These are phyloP conservation scores for Sporormia fimetaria DNA, from an alignment of 495 filamentous ascomycete species.

Conservation along the genomic window DNA sequence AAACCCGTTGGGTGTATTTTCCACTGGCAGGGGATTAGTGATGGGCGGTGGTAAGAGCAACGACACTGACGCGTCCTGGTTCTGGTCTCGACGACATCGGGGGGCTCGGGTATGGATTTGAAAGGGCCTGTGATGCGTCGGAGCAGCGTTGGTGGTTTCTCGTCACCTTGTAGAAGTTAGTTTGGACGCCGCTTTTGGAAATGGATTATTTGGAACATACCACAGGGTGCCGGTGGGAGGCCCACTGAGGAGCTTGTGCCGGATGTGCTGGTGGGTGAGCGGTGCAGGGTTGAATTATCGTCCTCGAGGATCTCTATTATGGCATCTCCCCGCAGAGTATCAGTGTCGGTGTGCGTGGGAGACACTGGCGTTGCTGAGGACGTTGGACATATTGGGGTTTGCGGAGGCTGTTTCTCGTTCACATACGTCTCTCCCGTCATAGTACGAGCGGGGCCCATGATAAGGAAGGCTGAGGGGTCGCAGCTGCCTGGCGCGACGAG, in stretches of 20 bases:
- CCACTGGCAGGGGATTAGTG: conserved; percentile 22
- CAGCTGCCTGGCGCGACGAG: not conserved
- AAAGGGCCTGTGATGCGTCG: conserved; percentile 19
- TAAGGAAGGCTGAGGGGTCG: conserved; percentile 4
- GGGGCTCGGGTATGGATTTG: conserved; percentile 10
- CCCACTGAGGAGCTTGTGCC: too few species aligned
- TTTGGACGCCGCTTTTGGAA: conserved; percentile 5
- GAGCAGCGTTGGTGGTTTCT: conserved; percentile 10
- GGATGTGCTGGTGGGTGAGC: conserved; percentile 5
- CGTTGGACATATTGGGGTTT: conserved; percentile 10
- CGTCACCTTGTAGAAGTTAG: not conserved
- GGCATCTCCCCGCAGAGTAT: conserved; percentile 19
- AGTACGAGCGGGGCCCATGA: conserved; percentile 20
- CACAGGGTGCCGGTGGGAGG: too few species aligned
- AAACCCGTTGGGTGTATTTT: conserved; percentile 32
- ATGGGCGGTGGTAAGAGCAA: not conserved
- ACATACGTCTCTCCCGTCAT: conserved; percentile 26
- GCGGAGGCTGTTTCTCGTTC: conserved; percentile 7
- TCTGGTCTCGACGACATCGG: conserved; percentile 15
- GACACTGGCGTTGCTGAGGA: too few species aligned
- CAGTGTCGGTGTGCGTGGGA: conserved; percentile 15
- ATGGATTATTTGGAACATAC: too few species aligned
- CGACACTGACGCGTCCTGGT: conserved; percentile 16
- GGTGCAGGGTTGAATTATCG: conserved; percentile 5
- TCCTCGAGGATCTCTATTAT: conserved; percentile 23